phyloP scores from a whole-genome alignment of 2,329 filamentous ascomycete species.

The Phialophora chinensis region DNA sequence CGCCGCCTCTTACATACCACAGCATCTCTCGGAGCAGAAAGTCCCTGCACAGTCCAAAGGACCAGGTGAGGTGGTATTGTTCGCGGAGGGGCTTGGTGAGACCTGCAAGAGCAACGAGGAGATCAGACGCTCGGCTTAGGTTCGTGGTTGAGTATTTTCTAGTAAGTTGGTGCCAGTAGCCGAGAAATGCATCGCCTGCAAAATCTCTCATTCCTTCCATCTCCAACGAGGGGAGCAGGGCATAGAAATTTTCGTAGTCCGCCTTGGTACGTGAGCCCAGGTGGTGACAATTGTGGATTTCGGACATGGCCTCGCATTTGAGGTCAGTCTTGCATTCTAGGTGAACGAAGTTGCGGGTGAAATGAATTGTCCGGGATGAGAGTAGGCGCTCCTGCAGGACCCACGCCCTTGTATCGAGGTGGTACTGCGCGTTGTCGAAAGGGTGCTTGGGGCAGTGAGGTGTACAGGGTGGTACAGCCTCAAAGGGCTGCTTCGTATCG shows the following conservation, averaged over 20 bases:
- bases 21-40: slow-evolving; percentile 5
- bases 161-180: not conserved
- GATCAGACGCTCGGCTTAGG: not conserved
- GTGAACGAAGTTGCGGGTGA: slow-evolving; percentile 8
- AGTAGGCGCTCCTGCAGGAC: slow-evolving; percentile 2
- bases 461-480: slow-evolving; percentile 4
- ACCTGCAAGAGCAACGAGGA: slow-evolving; percentile 3
- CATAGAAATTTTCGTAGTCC: not conserved
- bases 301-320: not conserved
- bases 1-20: slow-evolving; percentile 4
- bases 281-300: slow-evolving; percentile 1
- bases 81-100: not conserved
- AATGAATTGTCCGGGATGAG: slow-evolving; percentile 2
- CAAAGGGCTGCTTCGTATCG: not conserved
- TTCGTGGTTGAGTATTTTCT: slow-evolving; percentile 6
- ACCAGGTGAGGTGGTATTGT: slow-evolving; percentile 1
- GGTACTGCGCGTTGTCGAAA: slow-evolving; percentile 7
- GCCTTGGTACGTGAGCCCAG: not conserved
- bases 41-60: slow-evolving; percentile 6
- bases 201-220: not conserved
- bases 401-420: slow-evolving; percentile 7
- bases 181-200: not conserved
- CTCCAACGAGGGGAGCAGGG: not conserved
- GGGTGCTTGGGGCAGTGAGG: not conserved
- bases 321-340: not conserved